Conservation (phyloP, 208 protist genomes). For the Herpetomonas samuelpessoai region DNA sequence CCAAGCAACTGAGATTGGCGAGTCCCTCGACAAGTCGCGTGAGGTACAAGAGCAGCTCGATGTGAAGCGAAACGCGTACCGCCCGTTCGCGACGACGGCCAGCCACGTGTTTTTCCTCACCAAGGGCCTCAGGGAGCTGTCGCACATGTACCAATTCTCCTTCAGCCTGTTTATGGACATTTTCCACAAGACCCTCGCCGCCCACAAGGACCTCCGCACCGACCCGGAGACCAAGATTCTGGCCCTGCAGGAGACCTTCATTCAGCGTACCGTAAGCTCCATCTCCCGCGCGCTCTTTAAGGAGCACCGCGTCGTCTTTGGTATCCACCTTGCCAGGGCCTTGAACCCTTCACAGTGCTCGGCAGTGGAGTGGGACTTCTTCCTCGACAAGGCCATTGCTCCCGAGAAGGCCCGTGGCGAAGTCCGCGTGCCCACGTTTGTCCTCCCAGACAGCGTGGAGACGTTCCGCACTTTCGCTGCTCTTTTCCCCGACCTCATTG, state of each 20-base stretch:
- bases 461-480: constrained; percentile 73
- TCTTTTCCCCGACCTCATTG: constrained; percentile 68
- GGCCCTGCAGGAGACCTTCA: constrained; percentile 72
- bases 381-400: constrained; percentile 71
- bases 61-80: constrained; percentile 94
- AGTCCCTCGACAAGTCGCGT: constrained; percentile 85
- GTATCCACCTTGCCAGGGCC: constrained; percentile 91
- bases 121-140: constrained; percentile 84
- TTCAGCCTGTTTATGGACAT: constrained; percentile 91
- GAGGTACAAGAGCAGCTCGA: constrained; percentile 92
- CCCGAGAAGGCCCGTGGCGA: constrained; percentile 57
- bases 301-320: constrained; percentile 95
- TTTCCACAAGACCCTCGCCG: constrained; percentile 62
- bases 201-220: constrained; percentile 67
- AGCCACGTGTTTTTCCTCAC: constrained; percentile 94
- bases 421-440: constrained; percentile 84
- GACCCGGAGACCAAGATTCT: constrained; percentile 87
- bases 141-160: constrained; percentile 98
- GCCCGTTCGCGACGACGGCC: constrained; percentile 89
- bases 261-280: constrained; percentile 72
- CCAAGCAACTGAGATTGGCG: constrained; percentile 88
- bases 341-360: constrained; percentile 65
- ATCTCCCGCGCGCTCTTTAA: constrained; percentile 94
- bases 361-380: constrained; percentile 93
- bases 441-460: constrained; percentile 81